Evolutionary conservation across 2,329 filamentous ascomycete genomes (phyloP).

Genomic region (Nigrospora oryzae): DNA sequence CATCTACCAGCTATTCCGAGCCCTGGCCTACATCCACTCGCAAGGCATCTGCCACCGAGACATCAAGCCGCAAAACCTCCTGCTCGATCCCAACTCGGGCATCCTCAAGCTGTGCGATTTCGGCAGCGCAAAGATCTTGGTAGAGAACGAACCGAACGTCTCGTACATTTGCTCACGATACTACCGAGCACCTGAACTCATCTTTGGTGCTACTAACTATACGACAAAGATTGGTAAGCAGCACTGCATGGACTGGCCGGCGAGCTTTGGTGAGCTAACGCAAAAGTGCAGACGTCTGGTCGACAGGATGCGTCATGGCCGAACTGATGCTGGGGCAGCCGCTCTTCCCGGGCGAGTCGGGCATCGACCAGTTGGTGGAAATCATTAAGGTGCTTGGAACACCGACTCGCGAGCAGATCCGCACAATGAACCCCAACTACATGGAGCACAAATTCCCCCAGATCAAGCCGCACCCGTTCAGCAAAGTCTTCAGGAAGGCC

Average conservation of each 20-base stretch:
- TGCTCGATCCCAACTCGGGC: conserved; percentile 84
- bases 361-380: conserved; percentile 96
- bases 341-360: conserved; percentile 94
- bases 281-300: conserved; percentile 77
- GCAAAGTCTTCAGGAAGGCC: conserved; percentile 97
- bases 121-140: conserved; percentile 95
- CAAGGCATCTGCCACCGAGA: conserved; percentile 98
- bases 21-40: conserved; percentile 96
- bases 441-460: conserved; percentile 99
- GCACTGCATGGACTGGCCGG: neutral
- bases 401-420: conserved; percentile 93
- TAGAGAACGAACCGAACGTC: conserved; percentile 98
- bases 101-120: conserved; percentile 98
- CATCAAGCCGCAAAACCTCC: conserved; percentile 97
- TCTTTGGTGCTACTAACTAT: conserved; percentile 98
- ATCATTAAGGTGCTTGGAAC: conserved; percentile 99
- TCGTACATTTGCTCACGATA: conserved; percentile 99
- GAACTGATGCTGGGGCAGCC: conserved; percentile 98
- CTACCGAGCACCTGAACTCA: conserved; percentile 95
- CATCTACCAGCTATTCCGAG: conserved; percentile 98
- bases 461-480: conserved; percentile 99
- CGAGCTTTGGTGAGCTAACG: neutral
- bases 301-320: conserved; percentile 97
- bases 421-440: conserved; percentile 99
- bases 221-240: conserved; percentile 96